Conservation (phyloP, 345 rosid species). For the Salix brachista region DNA sequence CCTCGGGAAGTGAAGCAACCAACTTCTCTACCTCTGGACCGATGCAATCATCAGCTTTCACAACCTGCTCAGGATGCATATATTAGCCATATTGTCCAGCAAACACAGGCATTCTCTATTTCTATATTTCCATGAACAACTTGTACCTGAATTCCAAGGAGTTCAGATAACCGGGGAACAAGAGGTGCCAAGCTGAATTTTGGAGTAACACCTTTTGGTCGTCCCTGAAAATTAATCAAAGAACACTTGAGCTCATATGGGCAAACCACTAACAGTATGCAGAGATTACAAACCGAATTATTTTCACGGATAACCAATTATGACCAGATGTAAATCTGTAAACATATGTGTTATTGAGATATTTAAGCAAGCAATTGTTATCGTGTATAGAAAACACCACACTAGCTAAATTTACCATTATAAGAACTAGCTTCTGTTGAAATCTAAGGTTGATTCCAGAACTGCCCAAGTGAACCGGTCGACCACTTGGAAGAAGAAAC, state of each 20-base stretch:
- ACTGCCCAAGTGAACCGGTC: too few species aligned
- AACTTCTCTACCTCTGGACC: conserved; percentile 85
- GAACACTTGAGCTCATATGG: background rate
- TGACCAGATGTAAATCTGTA: conserved; percentile 1
- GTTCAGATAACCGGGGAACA: conserved; percentile 75
- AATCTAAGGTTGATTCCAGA: too few species aligned
- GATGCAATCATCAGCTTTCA: conserved; percentile 82
- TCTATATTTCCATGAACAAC: background rate
- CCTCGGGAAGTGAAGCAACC: conserved; percentile 79
- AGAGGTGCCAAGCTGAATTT: conserved; percentile 90
- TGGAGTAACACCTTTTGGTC: conserved; percentile 91
- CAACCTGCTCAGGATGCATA: conserved; percentile 16
- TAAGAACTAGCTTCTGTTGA: background rate
- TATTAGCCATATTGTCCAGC: background rate
- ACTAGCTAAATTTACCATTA: background rate
- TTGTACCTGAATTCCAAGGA: conserved; percentile 78
- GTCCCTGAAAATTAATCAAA: conserved; percentile 49
- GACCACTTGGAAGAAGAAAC: too few species aligned
- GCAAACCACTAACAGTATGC: background rate
- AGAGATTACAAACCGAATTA: background rate
- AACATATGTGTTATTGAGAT: background rate
- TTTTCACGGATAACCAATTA: background rate
- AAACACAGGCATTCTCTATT: background rate
- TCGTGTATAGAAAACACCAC: background rate
- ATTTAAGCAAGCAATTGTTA: background rate